A percentile compares a stretch with the other conserved stretches of the same genome.
phyloP scores from a whole-genome alignment of 331 rosid genomes.

The Saraca asoca region DNA sequence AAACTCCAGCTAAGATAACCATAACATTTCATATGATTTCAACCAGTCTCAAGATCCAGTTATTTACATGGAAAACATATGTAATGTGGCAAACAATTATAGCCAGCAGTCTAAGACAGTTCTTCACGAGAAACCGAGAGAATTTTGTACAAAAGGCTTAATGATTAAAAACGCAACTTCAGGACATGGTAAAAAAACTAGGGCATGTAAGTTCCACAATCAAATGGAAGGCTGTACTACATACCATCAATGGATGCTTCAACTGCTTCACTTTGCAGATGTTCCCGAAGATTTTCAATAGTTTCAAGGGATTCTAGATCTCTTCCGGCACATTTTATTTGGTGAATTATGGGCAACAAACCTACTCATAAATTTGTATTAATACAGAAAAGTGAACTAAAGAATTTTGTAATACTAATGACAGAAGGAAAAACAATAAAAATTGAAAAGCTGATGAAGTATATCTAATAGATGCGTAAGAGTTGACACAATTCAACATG shows the following conservation, averaged over 20 bases:
- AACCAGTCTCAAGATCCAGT: constrained; percentile 18
- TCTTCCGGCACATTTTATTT: constrained; percentile 59
- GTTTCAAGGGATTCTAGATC: constrained; percentile 63
- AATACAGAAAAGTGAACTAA: constrained; percentile 23
- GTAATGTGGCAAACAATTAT: constrained; percentile 10
- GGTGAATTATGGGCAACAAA: constrained; percentile 75
- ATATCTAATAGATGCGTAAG: constrained; percentile 4
- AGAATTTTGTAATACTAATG: constrained; percentile 15
- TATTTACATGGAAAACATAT: constrained; percentile 1
- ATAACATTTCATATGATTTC: background rate
- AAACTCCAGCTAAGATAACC: constrained; percentile 8
- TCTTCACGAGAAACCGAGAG: constrained; percentile 1
- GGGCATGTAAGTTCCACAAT: background rate
- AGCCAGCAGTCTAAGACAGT: constrained; percentile 1
- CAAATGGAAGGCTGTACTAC: constrained; percentile 32
- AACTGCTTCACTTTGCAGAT: constrained; percentile 45
- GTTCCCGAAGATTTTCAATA: constrained; percentile 46
- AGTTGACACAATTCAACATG: constrained; percentile 18
- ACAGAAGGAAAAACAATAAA: constrained; percentile 3
- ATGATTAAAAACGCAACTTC: background rate
- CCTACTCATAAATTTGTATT: constrained; percentile 51
- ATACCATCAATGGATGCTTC: constrained; percentile 76
- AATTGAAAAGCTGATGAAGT: constrained; percentile 7
- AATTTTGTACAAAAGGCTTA: no score
- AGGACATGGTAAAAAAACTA: constrained; percentile 14